Conservation (phyloP, 345 rosid species). For the Pseudoturritis turrita region DNA sequence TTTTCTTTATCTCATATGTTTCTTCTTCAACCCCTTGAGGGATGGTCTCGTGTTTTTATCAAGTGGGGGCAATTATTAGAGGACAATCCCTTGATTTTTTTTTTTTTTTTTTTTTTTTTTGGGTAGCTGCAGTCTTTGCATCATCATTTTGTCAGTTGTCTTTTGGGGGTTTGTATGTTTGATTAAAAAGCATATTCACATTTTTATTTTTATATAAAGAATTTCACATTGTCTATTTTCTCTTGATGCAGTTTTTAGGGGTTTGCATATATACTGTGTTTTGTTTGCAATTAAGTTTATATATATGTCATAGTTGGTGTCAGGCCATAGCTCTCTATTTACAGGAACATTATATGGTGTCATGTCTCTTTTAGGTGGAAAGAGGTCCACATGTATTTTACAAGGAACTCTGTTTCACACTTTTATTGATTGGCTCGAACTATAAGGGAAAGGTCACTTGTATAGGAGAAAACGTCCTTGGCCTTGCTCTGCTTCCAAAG, state of each 20-base stretch:
- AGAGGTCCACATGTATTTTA: neutral
- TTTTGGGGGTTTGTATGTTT: slow-evolving; percentile 35
- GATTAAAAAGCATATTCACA: slow-evolving; percentile 25
- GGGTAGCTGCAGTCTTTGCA: slow-evolving; percentile 35
- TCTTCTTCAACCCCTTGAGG: slow-evolving; percentile 21
- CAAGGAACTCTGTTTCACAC: neutral
- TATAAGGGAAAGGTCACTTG: slow-evolving; percentile 15
- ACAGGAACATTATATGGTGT: slow-evolving; percentile 12
- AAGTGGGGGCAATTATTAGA: slow-evolving; percentile 31
- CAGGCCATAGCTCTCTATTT: neutral
- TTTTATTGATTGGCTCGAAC: slow-evolving; percentile 20
- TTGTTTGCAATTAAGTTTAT: neutral
- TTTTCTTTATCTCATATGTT: slow-evolving; percentile 17
- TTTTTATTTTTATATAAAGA: slow-evolving; percentile 20
- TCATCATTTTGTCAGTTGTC: slow-evolving; percentile 29
- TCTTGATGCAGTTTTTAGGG: neutral
- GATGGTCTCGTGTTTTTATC: slow-evolving; percentile 24
- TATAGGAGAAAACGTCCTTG: neutral
- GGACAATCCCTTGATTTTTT: slow-evolving; percentile 28
- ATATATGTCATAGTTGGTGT: slow-evolving; percentile 8
- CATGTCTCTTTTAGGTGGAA: slow-evolving; percentile 17
- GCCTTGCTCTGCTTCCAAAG: neutral
- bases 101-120: neutral
- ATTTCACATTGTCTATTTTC: slow-evolving; percentile 10
- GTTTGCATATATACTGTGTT: slow-evolving; percentile 4